Evolutionary conservation across 2,329 filamentous ascomycete species (phyloP).

Genomic region (Penicillium frequentans): DNA sequence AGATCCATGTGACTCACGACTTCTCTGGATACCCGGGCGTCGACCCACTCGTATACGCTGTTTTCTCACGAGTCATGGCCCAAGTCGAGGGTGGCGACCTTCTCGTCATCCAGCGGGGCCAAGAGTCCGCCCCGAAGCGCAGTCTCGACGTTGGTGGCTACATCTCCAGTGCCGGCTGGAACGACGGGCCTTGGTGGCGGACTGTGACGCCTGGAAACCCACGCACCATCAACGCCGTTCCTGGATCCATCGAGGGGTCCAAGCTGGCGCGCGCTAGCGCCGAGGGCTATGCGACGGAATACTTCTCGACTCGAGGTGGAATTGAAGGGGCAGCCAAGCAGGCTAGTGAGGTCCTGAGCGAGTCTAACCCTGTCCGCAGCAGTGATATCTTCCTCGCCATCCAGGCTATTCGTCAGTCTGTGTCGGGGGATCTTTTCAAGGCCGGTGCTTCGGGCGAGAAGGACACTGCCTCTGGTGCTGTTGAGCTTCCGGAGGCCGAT

Average conservation of each 20-base stretch:
- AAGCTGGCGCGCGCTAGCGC: slow-evolving; percentile 89
- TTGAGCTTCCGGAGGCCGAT: slow-evolving; percentile 38
- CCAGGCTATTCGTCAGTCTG: slow-evolving; percentile 73
- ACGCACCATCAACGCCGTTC: slow-evolving; percentile 76
- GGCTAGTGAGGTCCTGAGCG: slow-evolving; percentile 75
- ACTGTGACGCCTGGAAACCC: slow-evolving; percentile 56
- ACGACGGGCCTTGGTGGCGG: slow-evolving; percentile 96
- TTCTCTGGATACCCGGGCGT: slow-evolving; percentile 91
- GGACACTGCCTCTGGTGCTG: slow-evolving; percentile 29
- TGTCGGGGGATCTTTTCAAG: slow-evolving; percentile 67
- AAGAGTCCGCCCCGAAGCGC: slow-evolving; percentile 73
- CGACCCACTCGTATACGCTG: slow-evolving; percentile 85
- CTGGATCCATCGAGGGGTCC: slow-evolving; percentile 79
- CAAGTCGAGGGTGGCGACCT: slow-evolving; percentile 97
- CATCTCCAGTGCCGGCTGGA: slow-evolving; percentile 63
- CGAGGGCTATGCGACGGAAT: slow-evolving; percentile 83
- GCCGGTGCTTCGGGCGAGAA: slow-evolving; percentile 50
- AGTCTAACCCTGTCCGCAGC: slow-evolving; percentile 84
- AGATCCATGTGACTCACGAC: slow-evolving; percentile 97
- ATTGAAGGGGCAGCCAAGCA: slow-evolving; percentile 76
- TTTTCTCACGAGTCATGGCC: slow-evolving; percentile 96
- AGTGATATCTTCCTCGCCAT: slow-evolving; percentile 96
- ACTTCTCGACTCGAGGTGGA: slow-evolving; percentile 75
- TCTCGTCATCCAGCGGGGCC: slow-evolving; percentile 88
- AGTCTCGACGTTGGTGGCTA: slow-evolving; percentile 48